Evolutionary conservation across 352 stramenopile species (phyloP).

Genomic region (Hyaloperonospora brassicae): DNA sequence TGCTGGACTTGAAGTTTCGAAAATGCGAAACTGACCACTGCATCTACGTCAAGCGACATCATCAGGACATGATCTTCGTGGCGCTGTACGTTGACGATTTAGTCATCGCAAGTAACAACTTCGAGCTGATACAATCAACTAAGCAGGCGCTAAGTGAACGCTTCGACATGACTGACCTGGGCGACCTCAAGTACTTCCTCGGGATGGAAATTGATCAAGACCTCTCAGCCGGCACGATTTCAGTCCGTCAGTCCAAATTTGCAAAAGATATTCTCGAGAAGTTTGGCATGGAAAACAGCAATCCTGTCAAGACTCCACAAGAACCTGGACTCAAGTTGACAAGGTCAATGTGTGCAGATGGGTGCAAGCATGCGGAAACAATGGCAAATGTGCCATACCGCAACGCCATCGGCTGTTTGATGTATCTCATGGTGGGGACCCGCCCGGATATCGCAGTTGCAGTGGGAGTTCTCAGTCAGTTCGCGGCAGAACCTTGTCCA

Average conservation of each 20-base stretch:
- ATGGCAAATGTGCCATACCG: conserved; percentile 1
- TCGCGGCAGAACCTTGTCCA: not conserved
- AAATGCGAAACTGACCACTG: no score
- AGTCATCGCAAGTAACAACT: not conserved
- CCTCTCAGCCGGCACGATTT: not conserved
- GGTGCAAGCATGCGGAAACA: not conserved
- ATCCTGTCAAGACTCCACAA: not conserved
- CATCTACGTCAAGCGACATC: no score
- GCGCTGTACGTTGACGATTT: not conserved
- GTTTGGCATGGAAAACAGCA: not conserved
- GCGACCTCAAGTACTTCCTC: not conserved
- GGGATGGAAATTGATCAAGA: not conserved
- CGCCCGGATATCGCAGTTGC: not conserved
- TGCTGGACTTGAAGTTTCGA: not conserved
- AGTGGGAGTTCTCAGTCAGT: conserved; percentile 4
- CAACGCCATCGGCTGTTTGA: not conserved
- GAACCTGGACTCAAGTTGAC: not conserved
- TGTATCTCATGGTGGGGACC: conserved; percentile 4
- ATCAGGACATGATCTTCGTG: no score
- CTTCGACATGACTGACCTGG: not conserved
- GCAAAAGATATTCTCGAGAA: not conserved
- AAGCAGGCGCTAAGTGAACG: not conserved
- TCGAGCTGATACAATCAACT: not conserved
- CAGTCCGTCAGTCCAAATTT: not conserved
- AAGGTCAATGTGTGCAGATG: not conserved